Conservation (phyloP, 2,329 filamentous ascomycete genomes). For the Colletotrichum costaricense region DNA sequence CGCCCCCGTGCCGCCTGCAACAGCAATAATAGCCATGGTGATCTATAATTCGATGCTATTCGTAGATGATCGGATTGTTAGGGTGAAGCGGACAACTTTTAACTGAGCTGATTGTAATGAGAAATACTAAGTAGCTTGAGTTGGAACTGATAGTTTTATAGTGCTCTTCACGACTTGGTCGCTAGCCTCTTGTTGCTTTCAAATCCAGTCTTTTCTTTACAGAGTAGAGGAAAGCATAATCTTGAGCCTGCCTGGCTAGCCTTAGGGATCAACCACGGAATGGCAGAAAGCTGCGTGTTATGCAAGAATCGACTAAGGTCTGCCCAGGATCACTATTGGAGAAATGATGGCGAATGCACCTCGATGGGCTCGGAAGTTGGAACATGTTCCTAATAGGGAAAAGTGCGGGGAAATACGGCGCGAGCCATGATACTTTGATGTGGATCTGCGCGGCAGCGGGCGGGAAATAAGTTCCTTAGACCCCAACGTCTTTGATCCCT, state of each 20-base stretch:
- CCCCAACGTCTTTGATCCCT: neutral
- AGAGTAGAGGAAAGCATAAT: no score
- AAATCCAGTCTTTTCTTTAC: neutral
- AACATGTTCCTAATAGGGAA: neutral
- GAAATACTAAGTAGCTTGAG: neutral
- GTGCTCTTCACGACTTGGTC: neutral
- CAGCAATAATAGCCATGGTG: constrained; percentile 47
- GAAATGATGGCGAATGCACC: neutral
- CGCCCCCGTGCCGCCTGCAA: constrained; percentile 58
- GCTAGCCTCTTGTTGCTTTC: neutral
- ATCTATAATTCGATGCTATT: neutral
- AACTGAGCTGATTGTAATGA: neutral
- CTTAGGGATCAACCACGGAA: neutral
- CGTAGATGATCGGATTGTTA: no score
- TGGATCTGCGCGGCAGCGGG: neutral
- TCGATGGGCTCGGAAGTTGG: neutral
- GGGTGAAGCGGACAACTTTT: no score
- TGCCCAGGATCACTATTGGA: neutral
- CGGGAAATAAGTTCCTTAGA: neutral
- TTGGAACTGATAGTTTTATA: neutral
- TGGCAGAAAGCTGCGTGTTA: neutral
- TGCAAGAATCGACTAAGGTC: neutral
- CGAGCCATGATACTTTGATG: neutral
- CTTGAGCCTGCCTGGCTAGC: no score
- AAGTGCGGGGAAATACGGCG: neutral